Base-by-base conservation (phyloP, 352 stramenopile genomes). In the Phytophthora ohioensis region DNA sequence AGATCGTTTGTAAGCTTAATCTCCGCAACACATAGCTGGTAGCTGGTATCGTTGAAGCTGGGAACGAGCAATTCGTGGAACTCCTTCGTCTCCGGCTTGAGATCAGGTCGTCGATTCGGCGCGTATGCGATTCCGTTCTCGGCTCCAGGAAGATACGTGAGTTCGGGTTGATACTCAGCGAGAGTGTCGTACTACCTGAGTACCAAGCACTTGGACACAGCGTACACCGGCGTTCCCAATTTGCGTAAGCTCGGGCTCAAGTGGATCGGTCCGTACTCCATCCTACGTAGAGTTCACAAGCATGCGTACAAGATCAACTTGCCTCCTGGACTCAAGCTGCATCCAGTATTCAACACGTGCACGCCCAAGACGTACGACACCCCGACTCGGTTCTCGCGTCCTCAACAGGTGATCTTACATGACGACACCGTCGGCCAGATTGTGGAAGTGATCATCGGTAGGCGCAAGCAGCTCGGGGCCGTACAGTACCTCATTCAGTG, bases 41-140 rank as follows among this genome's bases (percentile, higher is more conserved):
- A 68, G 13, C 41, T 68, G 5, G 61, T 62, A 13, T 59, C 51
- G 11, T 62, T 68, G 51, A 70, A 58, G 34, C 54, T 70, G 2
- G 54, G 36, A 11, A 70, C 63, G 0, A 63, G 45, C 8, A 70
- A 27, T 17, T 70, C 54, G 12, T 70, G 54, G 17, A 70, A 70
- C 9, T 65, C 53, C 45, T 65, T 70, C 21, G 46, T 60, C 35
- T 70, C 46, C 1, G 47, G 55, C 32, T 66, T 55, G 21, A 21
- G 21, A 21, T 21, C 21, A 21, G 21, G 21, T 21, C 21, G 21
- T 21, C 21, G 21, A 21, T 0, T 21, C 21, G 21, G 21, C 21
- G 21, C 21, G 21, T 21, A 0, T 1, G 21, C 21, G 21, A 21
- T 21, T 21, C 21, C 21, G 21, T 21, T 21, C 21, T 21, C 21